Evolutionary conservation across 305 asterid genomes (phyloP).

Genomic region (Salvia sclarea): DNA sequence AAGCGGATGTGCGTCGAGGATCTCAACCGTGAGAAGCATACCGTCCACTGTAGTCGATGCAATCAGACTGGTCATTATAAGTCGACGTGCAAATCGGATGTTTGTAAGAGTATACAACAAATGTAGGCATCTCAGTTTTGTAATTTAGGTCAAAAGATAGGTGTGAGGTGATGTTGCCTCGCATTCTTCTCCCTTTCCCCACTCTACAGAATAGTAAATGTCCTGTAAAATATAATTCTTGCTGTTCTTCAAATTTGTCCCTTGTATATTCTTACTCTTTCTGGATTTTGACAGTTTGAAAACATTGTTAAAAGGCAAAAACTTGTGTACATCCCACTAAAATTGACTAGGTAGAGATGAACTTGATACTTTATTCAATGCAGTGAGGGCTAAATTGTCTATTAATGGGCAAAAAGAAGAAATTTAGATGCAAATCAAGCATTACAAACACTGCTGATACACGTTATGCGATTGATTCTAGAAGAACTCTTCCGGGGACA

Average conservation of each 20-base stretch:
- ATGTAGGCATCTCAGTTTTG: slow-evolving; percentile 41
- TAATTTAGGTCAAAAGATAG: slow-evolving; percentile 21
- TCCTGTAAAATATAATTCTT: slow-evolving; percentile 21
- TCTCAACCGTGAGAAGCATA: slow-evolving; percentile 67
- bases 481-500: not conserved
- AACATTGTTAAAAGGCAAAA: no score
- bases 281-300: not conserved
- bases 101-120: slow-evolving; percentile 40
- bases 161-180: not conserved
- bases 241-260: slow-evolving; percentile 22
- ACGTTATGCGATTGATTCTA: not conserved
- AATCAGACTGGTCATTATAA: slow-evolving; percentile 73
- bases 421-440: slow-evolving; percentile 14
- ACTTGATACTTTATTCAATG: not conserved
- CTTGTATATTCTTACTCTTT: not conserved
- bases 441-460: not conserved
- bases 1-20: slow-evolving; percentile 71
- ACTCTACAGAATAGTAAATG: not conserved
- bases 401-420: not conserved
- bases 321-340: no score
- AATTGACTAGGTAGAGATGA: not conserved
- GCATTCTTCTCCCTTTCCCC: not conserved
- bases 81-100: slow-evolving; percentile 67
- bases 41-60: slow-evolving; percentile 68
- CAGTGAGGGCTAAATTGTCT: not conserved